Evolutionary conservation across 1,284 basidiomycete species (phyloP).

Genomic region (Sporisorium scitamineum): DNA sequence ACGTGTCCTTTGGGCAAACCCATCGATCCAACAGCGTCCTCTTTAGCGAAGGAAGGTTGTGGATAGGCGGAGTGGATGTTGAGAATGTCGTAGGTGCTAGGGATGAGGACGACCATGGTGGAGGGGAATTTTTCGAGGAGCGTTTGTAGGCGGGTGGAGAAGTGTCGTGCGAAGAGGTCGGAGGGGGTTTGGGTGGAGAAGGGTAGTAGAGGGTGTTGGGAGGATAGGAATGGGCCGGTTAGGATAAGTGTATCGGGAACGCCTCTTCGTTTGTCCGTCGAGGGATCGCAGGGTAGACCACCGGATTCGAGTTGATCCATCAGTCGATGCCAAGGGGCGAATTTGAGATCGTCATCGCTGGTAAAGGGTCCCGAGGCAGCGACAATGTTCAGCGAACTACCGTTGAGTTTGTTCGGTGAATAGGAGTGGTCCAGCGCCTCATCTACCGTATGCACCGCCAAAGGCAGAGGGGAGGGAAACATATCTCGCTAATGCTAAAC

Average conservation of each 20-base stretch:
- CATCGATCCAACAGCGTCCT: slow-evolving; percentile 12
- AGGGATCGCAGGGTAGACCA: slow-evolving; percentile 10
- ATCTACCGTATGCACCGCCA: slow-evolving; percentile 46
- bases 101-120: slow-evolving; percentile 81
- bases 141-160: slow-evolving; percentile 75
- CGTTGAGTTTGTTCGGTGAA: slow-evolving; percentile 26
- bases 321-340: slow-evolving; percentile 57
- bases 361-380: slow-evolving; percentile 59
- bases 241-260: slow-evolving; percentile 84
- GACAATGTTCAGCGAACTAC: slow-evolving; percentile 43
- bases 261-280: slow-evolving; percentile 76
- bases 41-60: slow-evolving; percentile 78
- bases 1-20: slow-evolving; percentile 73
- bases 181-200: slow-evolving; percentile 77
- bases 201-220: slow-evolving; percentile 81
- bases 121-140: slow-evolving; percentile 77
- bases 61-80: slow-evolving; percentile 87
- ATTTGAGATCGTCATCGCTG: slow-evolving; percentile 51
- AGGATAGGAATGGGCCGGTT: slow-evolving; percentile 88
- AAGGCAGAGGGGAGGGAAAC: slow-evolving; percentile 72
- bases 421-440: slow-evolving; percentile 53
- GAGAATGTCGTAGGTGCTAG: slow-evolving; percentile 83
- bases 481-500: slow-evolving; percentile 85
- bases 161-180: slow-evolving; percentile 79
- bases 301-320: slow-evolving; percentile 57